phyloP scores from a whole-genome alignment of 768 basidiomycete species.

The Suillus occidentalis region DNA sequence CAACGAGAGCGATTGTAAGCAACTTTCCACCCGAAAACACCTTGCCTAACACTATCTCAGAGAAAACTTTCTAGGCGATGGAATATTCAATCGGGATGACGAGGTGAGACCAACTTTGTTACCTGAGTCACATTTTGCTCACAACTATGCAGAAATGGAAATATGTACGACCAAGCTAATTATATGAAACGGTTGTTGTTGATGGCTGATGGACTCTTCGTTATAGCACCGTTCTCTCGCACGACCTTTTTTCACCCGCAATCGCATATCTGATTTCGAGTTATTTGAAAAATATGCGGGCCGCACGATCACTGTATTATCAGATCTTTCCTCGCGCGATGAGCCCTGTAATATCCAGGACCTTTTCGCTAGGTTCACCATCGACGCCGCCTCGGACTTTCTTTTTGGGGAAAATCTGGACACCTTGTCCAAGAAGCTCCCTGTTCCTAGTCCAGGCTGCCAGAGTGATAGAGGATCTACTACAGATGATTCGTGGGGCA shows the following conservation, averaged over 20 bases:
- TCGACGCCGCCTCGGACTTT: slow-evolving; percentile 74
- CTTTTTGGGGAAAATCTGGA: slow-evolving; percentile 67
- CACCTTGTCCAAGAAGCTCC: slow-evolving; percentile 56
- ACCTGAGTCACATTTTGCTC: slow-evolving; percentile 3
- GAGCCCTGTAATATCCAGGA: slow-evolving; percentile 66
- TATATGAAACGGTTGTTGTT: neutral
- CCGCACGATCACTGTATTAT: slow-evolving; percentile 51
- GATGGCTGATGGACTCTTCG: slow-evolving; percentile 11
- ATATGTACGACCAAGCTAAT: slow-evolving; percentile 42
- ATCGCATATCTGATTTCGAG: slow-evolving; percentile 69
- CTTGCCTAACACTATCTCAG: slow-evolving; percentile 23
- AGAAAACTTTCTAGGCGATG: slow-evolving; percentile 62
- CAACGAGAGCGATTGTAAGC: slow-evolving; percentile 69
- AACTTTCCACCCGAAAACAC: slow-evolving; percentile 6
- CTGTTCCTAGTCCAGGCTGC: slow-evolving; percentile 42
- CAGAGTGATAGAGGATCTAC: slow-evolving; percentile 62
- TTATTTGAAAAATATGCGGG: slow-evolving; percentile 58
- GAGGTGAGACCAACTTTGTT: slow-evolving; percentile 39
- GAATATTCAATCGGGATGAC: slow-evolving; percentile 79
- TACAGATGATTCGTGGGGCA: slow-evolving; percentile 59
- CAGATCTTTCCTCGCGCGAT: slow-evolving; percentile 35
- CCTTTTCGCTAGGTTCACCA: slow-evolving; percentile 63
- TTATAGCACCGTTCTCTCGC: slow-evolving; percentile 62
- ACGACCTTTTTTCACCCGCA: slow-evolving; percentile 74
- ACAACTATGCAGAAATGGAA: slow-evolving; percentile 52